These are phyloP conservation scores for Neurospora sp. DNA, from an alignment of 495 filamentous ascomycete genomes.

Conservation along the genomic window DNA sequence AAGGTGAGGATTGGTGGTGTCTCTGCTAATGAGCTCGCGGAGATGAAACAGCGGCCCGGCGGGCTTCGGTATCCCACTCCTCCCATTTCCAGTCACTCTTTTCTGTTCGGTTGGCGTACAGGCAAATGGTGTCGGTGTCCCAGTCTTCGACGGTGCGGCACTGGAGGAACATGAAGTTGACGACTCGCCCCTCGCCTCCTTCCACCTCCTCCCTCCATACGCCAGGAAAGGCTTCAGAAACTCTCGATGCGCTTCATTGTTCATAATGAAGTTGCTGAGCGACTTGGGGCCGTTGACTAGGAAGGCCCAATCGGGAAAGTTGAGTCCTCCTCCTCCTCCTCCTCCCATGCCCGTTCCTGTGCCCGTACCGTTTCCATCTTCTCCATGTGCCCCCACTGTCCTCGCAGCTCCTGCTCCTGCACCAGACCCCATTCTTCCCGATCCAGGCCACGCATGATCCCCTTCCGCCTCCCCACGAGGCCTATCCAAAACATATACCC, in stretches of 20 bases:
- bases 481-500: background rate
- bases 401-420: no score
- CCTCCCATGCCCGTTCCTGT: background rate
- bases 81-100: background rate
- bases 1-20: conserved; percentile 1
- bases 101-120: background rate
- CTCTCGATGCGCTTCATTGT: conserved; percentile 9
- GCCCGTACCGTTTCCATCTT: no score
- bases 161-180: background rate
- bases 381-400: no score
- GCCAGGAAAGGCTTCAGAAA: conserved; percentile 16
- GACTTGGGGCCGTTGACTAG: conserved; percentile 22
- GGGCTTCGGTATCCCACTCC: background rate
- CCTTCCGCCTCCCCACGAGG: background rate
- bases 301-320: conserved; percentile 27
- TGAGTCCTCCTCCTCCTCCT: background rate
- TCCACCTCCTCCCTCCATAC: conserved; percentile 18
- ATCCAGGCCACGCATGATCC: no score
- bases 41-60: background rate
- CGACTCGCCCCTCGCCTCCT: conserved; percentile 3
- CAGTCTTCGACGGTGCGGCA: background rate
- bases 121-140: background rate
- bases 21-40: conserved; percentile 3
- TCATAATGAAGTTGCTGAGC: conserved; percentile 12
- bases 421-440: background rate